Evolutionary conservation across 805 yeast genomes (phyloP).

Genomic region (Sungouiozyma ichnusensis): DNA sequence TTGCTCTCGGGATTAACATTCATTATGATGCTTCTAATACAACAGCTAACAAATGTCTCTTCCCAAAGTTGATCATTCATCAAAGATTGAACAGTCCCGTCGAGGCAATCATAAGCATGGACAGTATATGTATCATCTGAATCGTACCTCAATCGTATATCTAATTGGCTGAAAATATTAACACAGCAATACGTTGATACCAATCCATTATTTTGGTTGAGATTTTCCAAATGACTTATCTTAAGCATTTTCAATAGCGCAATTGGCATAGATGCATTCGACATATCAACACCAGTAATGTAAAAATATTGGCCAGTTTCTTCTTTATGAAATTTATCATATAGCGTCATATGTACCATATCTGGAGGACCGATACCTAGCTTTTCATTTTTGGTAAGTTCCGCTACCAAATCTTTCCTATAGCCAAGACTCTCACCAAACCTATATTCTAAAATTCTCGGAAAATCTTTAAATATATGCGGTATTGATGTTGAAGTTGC

Average conservation of each 20-base stretch:
- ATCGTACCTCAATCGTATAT: constrained; percentile 53
- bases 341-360: constrained; percentile 37
- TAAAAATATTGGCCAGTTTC: constrained; percentile 44
- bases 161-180: constrained; percentile 65
- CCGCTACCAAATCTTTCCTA: constrained; percentile 16
- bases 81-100: constrained; percentile 22
- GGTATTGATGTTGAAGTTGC: not conserved
- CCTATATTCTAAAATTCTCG: constrained; percentile 19
- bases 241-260: constrained; percentile 36
- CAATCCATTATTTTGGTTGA: constrained; percentile 11
- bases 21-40: constrained; percentile 45
- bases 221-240: constrained; percentile 11
- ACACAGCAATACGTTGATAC: constrained; percentile 50
- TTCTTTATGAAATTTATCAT: constrained; percentile 32
- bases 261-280: constrained; percentile 37
- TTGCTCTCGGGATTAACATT: constrained; percentile 45
- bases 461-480: constrained; percentile 13
- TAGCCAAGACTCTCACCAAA: constrained; percentile 26
- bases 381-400: constrained; percentile 9
- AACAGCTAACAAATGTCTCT: constrained; percentile 47
- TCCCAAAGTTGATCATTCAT: constrained; percentile 40
- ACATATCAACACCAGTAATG: constrained; percentile 38
- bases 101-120: constrained; percentile 23
- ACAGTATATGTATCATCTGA: constrained; percentile 25
- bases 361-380: constrained; percentile 68